phyloP scores from a whole-genome alignment of 768 basidiomycete species.

The Cyathus striatus region DNA sequence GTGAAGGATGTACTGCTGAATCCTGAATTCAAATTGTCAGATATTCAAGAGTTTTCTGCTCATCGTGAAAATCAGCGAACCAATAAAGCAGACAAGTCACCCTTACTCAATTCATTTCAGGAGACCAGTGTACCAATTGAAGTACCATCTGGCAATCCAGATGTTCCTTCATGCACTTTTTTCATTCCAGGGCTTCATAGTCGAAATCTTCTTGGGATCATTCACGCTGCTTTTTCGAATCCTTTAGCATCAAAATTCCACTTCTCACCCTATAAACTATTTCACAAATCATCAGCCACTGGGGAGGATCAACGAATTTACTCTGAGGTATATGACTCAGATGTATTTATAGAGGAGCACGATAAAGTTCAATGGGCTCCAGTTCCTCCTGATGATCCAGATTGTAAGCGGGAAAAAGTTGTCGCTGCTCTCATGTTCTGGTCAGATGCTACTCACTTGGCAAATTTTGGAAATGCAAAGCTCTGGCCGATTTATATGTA shows the following conservation, averaged over 20 bases:
- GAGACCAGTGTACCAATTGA: slow-evolving; percentile 10
- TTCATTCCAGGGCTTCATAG: slow-evolving; percentile 17
- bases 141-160: slow-evolving; percentile 16
- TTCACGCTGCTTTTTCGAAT: slow-evolving; percentile 17
- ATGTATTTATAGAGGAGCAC: slow-evolving; percentile 16
- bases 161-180: slow-evolving; percentile 13
- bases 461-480: slow-evolving; percentile 22
- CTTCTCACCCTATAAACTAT: slow-evolving; percentile 21
- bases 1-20: slow-evolving; percentile 9
- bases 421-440: slow-evolving; percentile 18
- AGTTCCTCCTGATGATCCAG: slow-evolving; percentile 5
- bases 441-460: slow-evolving; percentile 21
- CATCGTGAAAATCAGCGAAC: slow-evolving; percentile 4
- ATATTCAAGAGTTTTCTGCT: slow-evolving; percentile 5
- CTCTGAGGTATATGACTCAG: slow-evolving; percentile 18
- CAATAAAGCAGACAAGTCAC: slow-evolving; percentile 6
- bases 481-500: slow-evolving; percentile 33
- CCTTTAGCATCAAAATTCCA: slow-evolving; percentile 15
- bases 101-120: slow-evolving; percentile 5
- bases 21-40: slow-evolving; percentile 7
- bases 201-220: slow-evolving; percentile 14
- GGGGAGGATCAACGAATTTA: slow-evolving; percentile 11
- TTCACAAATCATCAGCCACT: slow-evolving; percentile 8
- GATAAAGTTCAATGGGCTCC: slow-evolving; percentile 6
- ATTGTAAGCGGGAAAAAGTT: slow-evolving; percentile 6